phyloP scores from a whole-genome alignment of 176 grass and related monocot species.

The Ensete ventricosum region DNA sequence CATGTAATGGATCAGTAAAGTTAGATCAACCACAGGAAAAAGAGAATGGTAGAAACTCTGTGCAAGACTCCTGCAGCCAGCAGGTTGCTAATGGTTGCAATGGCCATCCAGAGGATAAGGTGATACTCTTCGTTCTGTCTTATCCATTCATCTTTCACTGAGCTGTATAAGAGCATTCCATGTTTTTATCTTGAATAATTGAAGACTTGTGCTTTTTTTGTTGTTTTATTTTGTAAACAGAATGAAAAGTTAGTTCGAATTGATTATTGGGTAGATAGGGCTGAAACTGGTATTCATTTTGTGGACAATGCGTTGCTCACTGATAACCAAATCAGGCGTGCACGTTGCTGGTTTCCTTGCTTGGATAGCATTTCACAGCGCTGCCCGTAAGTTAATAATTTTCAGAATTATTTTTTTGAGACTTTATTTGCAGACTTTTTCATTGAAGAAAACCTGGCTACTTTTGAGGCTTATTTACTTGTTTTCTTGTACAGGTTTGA shows the following conservation, averaged over 20 bases:
- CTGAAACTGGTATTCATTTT: slow-evolving; percentile 91
- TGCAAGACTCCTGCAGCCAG: slow-evolving; percentile 19
- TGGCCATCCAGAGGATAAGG: slow-evolving; percentile 41
- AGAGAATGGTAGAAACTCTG: slow-evolving; percentile 41
- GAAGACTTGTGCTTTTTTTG: slow-evolving; percentile 12
- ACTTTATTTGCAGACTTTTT: slow-evolving; percentile 5
- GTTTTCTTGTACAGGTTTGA: slow-evolving; percentile 68
- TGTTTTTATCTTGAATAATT: slow-evolving; percentile 3
- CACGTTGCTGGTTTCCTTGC: slow-evolving; percentile 95
- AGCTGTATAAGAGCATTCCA: not conserved
- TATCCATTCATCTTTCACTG: not conserved
- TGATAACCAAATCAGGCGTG: slow-evolving; percentile 64
- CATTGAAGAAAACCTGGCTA: not conserved
- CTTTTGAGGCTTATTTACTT: slow-evolving; percentile 1
- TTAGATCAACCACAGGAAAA: slow-evolving; percentile 36
- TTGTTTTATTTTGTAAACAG: slow-evolving; percentile 39
- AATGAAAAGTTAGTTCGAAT: slow-evolving; percentile 74
- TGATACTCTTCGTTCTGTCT: slow-evolving; percentile 11
- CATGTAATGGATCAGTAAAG: slow-evolving; percentile 43
- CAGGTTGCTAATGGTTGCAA: slow-evolving; percentile 52
- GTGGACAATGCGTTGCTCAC: slow-evolving; percentile 49
- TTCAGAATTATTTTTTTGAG: slow-evolving; percentile 14
- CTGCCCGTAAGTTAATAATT: slow-evolving; percentile 56
- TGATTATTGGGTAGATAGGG: slow-evolving; percentile 80
- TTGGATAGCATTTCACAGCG: slow-evolving; percentile 54